Evolutionary conservation across 306 rosid genomes (phyloP), one percentile per base, ranked within the genome.

Genomic region (Rubus parviflorus): DNA sequence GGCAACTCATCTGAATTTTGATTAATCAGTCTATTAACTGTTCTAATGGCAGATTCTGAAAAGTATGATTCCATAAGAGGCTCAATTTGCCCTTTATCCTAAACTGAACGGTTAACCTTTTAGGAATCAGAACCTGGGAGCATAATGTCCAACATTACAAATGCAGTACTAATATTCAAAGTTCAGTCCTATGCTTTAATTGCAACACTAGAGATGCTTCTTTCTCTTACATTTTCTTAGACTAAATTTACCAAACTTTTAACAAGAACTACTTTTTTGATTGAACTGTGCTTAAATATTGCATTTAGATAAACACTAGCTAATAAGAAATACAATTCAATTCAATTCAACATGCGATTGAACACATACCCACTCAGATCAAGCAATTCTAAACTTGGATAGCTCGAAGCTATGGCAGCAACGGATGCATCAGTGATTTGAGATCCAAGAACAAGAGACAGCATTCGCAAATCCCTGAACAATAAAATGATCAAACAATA

Each of bases 401-500:
- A 89, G 84, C 90, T 87, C 22, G 96, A 87, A 80, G 98, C 84
- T 75, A 96, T 93, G 70, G 99, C 92, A 86, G 99, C 99, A 82
- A 92, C 98, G 66, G 99, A 96, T 53, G 99, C 99, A 88, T 96
- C 99, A 4, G 90, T 88, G 68, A 96, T 89, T 84, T 91, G 93
- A 81, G 96, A 86, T 82, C 99, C 99, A 75, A 96, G 97, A 84
- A 96, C 98, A 72, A 96, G 97, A 41, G 99, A 96, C 48, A 96
- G 98, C 98, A 85, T 96, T 54, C 86, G 90, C 84, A 96, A 75
- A 66, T 86, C 89, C 91, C 98, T 92, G 86, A 68, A 79, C 46
- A 41, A 77, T 68, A 47, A 46, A 30, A 54, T 25, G 82, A 79
- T 49, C 49, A 74, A 79, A 76, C 58, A 81, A 79, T 22, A 37